phyloP scores from a whole-genome alignment of 2,329 filamentous ascomycete species.

The Chrysosphaeria jannelii region DNA sequence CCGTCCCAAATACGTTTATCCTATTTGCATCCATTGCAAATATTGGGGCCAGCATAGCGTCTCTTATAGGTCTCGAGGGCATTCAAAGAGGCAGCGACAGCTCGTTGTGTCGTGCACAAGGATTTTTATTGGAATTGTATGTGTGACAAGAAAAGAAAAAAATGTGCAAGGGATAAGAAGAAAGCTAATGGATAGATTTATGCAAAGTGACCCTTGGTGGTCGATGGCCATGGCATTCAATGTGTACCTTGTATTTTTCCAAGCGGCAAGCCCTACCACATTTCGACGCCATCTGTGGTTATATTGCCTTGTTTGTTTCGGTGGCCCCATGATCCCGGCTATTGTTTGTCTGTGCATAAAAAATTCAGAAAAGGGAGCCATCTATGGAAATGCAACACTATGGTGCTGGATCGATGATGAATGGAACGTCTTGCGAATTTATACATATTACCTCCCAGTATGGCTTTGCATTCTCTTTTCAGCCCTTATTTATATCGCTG shows the following conservation, averaged over 20 bases:
- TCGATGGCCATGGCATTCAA: slow-evolving; percentile 61
- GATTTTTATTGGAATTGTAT: slow-evolving; percentile 35
- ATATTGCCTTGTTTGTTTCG: slow-evolving; percentile 42
- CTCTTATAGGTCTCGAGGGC: slow-evolving; percentile 35
- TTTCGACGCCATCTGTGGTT: slow-evolving; percentile 43
- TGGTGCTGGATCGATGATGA: slow-evolving; percentile 29
- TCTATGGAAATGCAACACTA: slow-evolving; percentile 27
- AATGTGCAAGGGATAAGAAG: too few relatives aligned
- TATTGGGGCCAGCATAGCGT: slow-evolving; percentile 24
- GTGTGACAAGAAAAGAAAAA: too few relatives aligned
- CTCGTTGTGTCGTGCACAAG: slow-evolving; percentile 28
- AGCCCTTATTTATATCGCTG: slow-evolving; percentile 21
- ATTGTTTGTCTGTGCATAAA: slow-evolving; percentile 30
- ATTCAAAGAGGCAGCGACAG: slow-evolving; percentile 21
- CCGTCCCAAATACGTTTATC: slow-evolving; percentile 30
- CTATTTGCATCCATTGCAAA: slow-evolving; percentile 29
- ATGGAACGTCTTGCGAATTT: slow-evolving; percentile 26
- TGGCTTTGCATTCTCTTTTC: slow-evolving; percentile 28
- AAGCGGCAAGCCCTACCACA: slow-evolving; percentile 27
- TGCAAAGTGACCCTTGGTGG: slow-evolving; percentile 50
- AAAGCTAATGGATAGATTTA: too few relatives aligned
- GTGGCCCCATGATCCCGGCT: slow-evolving; percentile 35
- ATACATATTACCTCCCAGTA: slow-evolving; percentile 28
- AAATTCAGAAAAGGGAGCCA: slow-evolving; percentile 9
- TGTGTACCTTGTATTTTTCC: slow-evolving; percentile 40